These are phyloP conservation scores for Vicia faba DNA, from an alignment of 306 rosid genomes.

Conservation along the genomic window DNA sequence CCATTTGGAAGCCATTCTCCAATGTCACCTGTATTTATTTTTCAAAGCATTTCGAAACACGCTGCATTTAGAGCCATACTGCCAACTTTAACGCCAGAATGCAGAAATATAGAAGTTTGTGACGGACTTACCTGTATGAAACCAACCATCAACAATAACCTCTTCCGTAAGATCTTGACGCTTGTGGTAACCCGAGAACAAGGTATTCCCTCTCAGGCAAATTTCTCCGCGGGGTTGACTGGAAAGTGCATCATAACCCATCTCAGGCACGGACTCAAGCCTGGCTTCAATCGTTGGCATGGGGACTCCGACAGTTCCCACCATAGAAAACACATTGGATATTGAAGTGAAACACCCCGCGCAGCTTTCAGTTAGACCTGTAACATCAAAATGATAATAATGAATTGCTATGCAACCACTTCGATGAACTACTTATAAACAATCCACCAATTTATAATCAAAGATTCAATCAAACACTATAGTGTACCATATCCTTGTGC, in stretches of 20 bases:
- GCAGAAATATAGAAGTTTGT: background rate
- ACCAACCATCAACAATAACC: slow-evolving; percentile 88
- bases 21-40: slow-evolving; percentile 73
- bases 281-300: slow-evolving; percentile 85
- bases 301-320: slow-evolving; percentile 93
- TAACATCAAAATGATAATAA: slow-evolving; percentile 20
- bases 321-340: slow-evolving; percentile 70
- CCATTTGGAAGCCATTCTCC: slow-evolving; percentile 95
- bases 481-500: slow-evolving; percentile 96
- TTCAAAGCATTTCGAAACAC: slow-evolving; percentile 31
- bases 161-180: slow-evolving; percentile 77
- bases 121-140: slow-evolving; percentile 77
- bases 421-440: background rate
- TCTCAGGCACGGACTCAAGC: slow-evolving; percentile 73
- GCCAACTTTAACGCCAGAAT: slow-evolving; percentile 1
- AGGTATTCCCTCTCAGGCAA: slow-evolving; percentile 79
- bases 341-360: slow-evolving; percentile 80
- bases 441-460: slow-evolving; percentile 14
- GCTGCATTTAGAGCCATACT: background rate
- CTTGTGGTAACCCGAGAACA: slow-evolving; percentile 91
- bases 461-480: slow-evolving; percentile 38
- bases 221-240: slow-evolving; percentile 82
- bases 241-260: slow-evolving; percentile 82
- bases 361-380: slow-evolving; percentile 91
- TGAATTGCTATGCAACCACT: background rate